Evolutionary conservation across 495 filamentous ascomycete genomes (phyloP).

Genomic region (Beverwykella pulmonaria): DNA sequence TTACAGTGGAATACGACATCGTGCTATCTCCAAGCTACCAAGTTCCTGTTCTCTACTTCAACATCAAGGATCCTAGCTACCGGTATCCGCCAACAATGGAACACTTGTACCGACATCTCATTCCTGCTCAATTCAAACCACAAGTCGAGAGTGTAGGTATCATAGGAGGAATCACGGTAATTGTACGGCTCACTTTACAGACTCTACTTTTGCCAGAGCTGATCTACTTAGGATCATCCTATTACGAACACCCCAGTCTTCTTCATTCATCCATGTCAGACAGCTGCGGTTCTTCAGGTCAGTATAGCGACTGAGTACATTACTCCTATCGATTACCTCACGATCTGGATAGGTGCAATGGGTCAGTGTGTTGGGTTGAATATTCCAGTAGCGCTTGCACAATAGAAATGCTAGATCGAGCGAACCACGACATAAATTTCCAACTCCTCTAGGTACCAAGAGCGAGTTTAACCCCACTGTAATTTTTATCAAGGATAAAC

Average conservation of each 20-base stretch:
- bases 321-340: conserved; percentile 26
- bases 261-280: conserved; percentile 41
- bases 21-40: conserved; percentile 34
- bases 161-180: conserved; percentile 37
- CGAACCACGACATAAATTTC: too few species aligned
- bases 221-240: conserved; percentile 36
- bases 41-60: conserved; percentile 38
- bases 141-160: conserved; percentile 29
- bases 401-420: background rate
- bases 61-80: conserved; percentile 21
- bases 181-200: conserved; percentile 11
- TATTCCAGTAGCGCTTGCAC: conserved; percentile 14
- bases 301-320: conserved; percentile 8
- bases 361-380: conserved; percentile 27
- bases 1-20: conserved; percentile 28
- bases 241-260: conserved; percentile 25
- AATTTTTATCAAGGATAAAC: too few species aligned
- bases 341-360: conserved; percentile 34
- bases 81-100: conserved; percentile 25
- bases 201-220: background rate
- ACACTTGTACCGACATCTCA: conserved; percentile 23
- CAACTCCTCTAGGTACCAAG: too few species aligned
- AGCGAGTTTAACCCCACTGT: too few species aligned
- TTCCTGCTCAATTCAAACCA: conserved; percentile 24
- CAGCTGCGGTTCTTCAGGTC: conserved; percentile 24